Evolutionary conservation across 2,329 filamentous ascomycete genomes (phyloP), one percentile per base, ranked within the genome.

Genomic region (Coniella lustricola): DNA sequence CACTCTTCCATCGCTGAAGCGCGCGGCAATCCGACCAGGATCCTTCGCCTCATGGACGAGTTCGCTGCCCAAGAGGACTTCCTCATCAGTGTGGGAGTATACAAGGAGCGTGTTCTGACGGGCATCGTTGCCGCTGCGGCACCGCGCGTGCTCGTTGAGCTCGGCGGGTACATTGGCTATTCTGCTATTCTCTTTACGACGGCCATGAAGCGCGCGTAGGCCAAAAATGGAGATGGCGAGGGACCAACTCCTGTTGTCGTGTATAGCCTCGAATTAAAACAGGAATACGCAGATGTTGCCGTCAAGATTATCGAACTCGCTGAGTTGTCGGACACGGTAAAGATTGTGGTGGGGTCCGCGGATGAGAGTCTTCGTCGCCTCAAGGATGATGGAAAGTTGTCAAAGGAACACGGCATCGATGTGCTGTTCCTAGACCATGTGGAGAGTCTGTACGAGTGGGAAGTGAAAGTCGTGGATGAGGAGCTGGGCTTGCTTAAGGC

Each of bases 91-190:
- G 32, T 44, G n/a, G 42, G 42, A 10, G 0, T 33, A 13, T n/a
- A 44, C 18, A 44, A 44, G 42, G 20, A 44, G 42, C 42, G 34
- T 9, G 16, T 44, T 8, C 42, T 44, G 18, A 12, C 20, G n/a
- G 42, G 34, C 12, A 37, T 44, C 33, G n/a, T 44, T 21, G 21
- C 32, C 13, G 34, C 42, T 33, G 34, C 25, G 20, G 34, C 33
- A 33, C 42, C 42, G 18, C 35, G 17, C 20, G 42, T 37, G 17
- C 42, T 44, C 42, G 42, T 37, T 33, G 42, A 44, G 42, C 33
- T 44, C 10, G 42, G 42, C 34, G 42, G 42, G 12, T 37, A 37
- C 21, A 29, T 44, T 10, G 42, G 42, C 21, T 37, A 44, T n/a
- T 44, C 42, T 2, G 42, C 42, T 8, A 29, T 44, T 17, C 42